These are phyloP conservation scores for Didymella glomerata DNA, from an alignment of 2,329 filamentous ascomycete species.

Conservation along the genomic window DNA sequence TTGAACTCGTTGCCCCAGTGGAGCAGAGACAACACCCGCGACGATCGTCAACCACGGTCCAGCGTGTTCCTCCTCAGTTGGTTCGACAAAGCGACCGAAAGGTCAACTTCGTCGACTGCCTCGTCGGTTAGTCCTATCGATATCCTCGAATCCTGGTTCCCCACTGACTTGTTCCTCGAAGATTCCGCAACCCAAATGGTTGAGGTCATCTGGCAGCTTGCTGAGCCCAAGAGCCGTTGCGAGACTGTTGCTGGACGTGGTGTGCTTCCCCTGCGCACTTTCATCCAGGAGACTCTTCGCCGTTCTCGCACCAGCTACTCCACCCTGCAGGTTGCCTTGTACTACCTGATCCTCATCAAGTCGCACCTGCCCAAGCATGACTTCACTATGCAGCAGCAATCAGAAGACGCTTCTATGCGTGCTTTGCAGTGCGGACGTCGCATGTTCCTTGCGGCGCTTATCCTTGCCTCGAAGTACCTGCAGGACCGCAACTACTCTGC, in stretches of 20 bases:
- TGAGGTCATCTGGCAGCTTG: constrained; percentile 94
- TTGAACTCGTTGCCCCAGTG: constrained; percentile 61
- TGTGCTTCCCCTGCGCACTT: constrained; percentile 88
- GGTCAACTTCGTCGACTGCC: constrained; percentile 92
- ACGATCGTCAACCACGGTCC: constrained; percentile 63
- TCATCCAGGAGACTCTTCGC: constrained; percentile 96
- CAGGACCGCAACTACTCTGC: constrained; percentile 98
- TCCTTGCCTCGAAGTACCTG: constrained; percentile 95
- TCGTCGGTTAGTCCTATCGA: constrained; percentile 81
- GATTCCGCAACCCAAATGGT: constrained; percentile 98
- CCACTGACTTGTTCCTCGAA: constrained; percentile 56
- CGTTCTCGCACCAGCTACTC: constrained; percentile 97
- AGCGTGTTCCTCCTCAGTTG: constrained; percentile 75
- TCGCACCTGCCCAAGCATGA: constrained; percentile 83
- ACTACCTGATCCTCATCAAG: constrained; percentile 95
- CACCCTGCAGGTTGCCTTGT: constrained; percentile 93
- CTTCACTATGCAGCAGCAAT: constrained; percentile 83
- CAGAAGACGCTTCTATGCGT: constrained; percentile 73
- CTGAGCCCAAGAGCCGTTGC: constrained; percentile 78
- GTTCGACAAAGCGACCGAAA: constrained; percentile 91
- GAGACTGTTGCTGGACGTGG: constrained; percentile 73
- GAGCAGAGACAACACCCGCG: constrained; percentile 71
- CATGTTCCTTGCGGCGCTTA: constrained; percentile 95
- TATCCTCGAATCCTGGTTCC: constrained; percentile 46
- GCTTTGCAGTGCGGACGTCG: constrained; percentile 94